Evolutionary conservation across 352 stramenopile genomes (phyloP).

Genomic region (Blastocystis sp.): DNA sequence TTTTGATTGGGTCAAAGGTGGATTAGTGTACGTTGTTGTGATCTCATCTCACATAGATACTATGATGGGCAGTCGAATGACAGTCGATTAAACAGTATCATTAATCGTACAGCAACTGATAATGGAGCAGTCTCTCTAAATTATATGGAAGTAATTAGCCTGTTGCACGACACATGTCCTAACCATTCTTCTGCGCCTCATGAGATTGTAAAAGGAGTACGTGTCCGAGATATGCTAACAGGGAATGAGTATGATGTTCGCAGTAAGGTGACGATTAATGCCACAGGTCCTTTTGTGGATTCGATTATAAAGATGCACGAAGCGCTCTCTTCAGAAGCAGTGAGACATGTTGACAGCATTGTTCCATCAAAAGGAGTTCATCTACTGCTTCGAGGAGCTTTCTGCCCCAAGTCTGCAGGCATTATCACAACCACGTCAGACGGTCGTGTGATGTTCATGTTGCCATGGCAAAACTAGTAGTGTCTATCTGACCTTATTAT

Average conservation of each 20-base stretch:
- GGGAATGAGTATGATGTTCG: slow-evolving; percentile 80
- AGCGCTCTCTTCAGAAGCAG: neutral
- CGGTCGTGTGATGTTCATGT: slow-evolving; percentile 84
- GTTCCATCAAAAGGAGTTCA: slow-evolving; percentile 86
- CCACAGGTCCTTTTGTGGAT: slow-evolving; percentile 85
- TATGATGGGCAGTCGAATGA: slow-evolving; percentile 83
- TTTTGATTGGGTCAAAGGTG: slow-evolving; percentile 80
- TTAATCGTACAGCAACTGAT: slow-evolving; percentile 85
- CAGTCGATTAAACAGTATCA: slow-evolving; percentile 84
- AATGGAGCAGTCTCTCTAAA: slow-evolving; percentile 82
- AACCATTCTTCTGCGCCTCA: slow-evolving; percentile 69
- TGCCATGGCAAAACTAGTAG: slow-evolving; percentile 78
- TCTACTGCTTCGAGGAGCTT: slow-evolving; percentile 87
- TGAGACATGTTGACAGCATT: slow-evolving; percentile 72
- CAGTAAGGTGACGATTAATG: slow-evolving; percentile 83
- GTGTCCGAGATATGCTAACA: slow-evolving; percentile 78
- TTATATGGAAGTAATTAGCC: slow-evolving; percentile 75
- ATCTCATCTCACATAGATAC: slow-evolving; percentile 64
- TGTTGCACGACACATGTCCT: neutral
- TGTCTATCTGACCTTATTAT: neutral
- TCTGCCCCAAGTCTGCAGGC: slow-evolving; percentile 82
- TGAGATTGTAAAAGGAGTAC: slow-evolving; percentile 68
- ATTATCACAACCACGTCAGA: slow-evolving; percentile 91
- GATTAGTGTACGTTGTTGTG: slow-evolving; percentile 65
- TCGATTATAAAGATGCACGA: slow-evolving; percentile 76